These are phyloP conservation scores for Gigaspora rosea DNA, from an alignment of 192 early-diverging fungal genomes.

Conservation along the genomic window DNA sequence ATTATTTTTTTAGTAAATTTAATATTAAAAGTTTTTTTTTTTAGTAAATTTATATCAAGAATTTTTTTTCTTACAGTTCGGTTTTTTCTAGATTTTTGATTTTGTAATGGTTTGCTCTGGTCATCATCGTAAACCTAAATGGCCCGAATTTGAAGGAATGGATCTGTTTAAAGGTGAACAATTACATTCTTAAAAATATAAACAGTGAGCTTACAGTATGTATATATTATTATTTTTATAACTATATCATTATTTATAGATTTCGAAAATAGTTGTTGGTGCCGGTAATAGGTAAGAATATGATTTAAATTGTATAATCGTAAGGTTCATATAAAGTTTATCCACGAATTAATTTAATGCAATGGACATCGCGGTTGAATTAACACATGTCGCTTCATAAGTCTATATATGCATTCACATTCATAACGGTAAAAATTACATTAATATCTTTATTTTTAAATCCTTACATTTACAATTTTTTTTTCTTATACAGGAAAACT, in stretches of 20 bases:
- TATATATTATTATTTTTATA: too few species aligned
- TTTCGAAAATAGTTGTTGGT: conserved; percentile 57
- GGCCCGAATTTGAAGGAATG: conserved; percentile 57
- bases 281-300: conserved; percentile 51
- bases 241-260: conserved; percentile 41
- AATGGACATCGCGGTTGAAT: conserved; percentile 59
- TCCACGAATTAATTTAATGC: conserved; percentile 36
- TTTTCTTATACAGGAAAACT: too few species aligned
- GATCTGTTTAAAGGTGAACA: conserved; percentile 50
- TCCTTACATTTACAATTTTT: too few species aligned
- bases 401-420: conserved; percentile 51
- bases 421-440: conserved; percentile 39
- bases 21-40: too few species aligned
- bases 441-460: conserved; percentile 27
- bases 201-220: too few species aligned
- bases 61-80: too few species aligned
- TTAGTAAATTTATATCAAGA: too few species aligned
- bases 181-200: too few species aligned
- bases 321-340: too few species aligned
- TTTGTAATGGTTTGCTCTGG: too few species aligned
- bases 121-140: conserved; percentile 56
- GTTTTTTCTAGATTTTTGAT: too few species aligned
- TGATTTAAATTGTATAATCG: too few species aligned
- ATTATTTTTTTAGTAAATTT: neutral
- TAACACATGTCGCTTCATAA: conserved; percentile 53